Conservation (phyloP, 1,284 basidiomycete genomes). For the Sphaerobolus stellatus region DNA sequence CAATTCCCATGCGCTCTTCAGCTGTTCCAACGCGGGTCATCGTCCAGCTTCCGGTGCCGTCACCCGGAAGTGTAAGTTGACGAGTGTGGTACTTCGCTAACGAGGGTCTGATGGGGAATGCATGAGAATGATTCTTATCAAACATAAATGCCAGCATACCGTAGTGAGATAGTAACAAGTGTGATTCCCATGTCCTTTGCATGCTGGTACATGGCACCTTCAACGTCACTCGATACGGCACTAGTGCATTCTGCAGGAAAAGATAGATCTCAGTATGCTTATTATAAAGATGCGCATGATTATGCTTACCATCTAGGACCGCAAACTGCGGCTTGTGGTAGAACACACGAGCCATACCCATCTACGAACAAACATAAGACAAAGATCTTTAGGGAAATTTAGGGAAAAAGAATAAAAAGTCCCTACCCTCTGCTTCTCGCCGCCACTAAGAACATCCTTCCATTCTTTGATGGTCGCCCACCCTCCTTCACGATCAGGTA, state of each 20-base stretch:
- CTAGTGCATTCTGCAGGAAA: conserved; percentile 80
- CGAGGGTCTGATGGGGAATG: conserved; percentile 53
- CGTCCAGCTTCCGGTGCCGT: conserved; percentile 67
- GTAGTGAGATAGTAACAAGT: conserved; percentile 86
- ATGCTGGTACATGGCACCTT: conserved; percentile 94
- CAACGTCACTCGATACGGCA: conserved; percentile 95
- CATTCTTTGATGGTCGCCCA: conserved; percentile 92
- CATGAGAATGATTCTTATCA: background rate
- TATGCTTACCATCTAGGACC: conserved; percentile 65
- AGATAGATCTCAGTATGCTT: background rate
- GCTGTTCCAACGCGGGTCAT: conserved; percentile 68
- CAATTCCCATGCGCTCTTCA: conserved; percentile 70
- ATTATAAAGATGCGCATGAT: conserved; percentile 1
- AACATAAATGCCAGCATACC: conserved; percentile 38
- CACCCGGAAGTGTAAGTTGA: conserved; percentile 70
- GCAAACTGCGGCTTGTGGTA: conserved; percentile 82
- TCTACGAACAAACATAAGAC: conserved; percentile 43
- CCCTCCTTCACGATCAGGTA: conserved; percentile 87
- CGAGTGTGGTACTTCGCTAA: conserved; percentile 83
- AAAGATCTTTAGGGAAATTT: conserved; percentile 3
- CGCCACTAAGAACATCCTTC: conserved; percentile 92
- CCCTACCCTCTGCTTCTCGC: conserved; percentile 88
- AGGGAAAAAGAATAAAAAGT: background rate
- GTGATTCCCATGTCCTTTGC: conserved; percentile 92
- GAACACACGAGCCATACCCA: conserved; percentile 83